phyloP scores from a whole-genome alignment of 805 yeast species.

The Saccharomycopsis sp. region DNA sequence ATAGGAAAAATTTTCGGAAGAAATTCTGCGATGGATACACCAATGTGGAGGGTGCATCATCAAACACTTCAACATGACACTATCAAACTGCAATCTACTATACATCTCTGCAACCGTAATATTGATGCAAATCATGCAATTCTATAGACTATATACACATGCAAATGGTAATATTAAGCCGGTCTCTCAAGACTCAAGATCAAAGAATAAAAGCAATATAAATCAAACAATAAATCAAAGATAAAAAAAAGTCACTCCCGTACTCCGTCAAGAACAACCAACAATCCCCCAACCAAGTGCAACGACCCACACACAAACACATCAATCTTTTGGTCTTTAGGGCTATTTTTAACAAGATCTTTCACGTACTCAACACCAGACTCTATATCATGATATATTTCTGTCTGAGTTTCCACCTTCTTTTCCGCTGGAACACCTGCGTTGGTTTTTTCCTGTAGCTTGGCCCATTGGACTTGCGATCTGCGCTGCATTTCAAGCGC shows the following conservation, averaged over 20 bases:
- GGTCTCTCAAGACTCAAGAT: no score
- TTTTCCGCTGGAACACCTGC: conserved; percentile 48
- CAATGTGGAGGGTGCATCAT: no score
- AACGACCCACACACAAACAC: conserved; percentile 92
- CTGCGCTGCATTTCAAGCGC: conserved; percentile 73
- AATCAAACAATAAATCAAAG: background rate
- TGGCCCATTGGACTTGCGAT: conserved; percentile 64
- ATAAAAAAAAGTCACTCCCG: conserved; percentile 5
- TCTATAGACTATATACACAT: no score
- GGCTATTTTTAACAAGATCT: conserved; percentile 28
- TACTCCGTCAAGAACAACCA: conserved; percentile 72
- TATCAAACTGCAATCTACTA: no score
- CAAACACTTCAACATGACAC: no score
- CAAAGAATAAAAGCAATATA: no score
- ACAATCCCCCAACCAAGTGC: conserved; percentile 89
- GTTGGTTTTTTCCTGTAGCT: conserved; percentile 38
- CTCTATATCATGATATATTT: conserved; percentile 71
- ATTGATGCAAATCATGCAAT: no score
- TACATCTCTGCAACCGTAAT: no score
- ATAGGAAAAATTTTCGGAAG: background rate
- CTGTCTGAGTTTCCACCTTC: conserved; percentile 30
- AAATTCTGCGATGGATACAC: background rate
- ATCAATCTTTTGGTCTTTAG: conserved; percentile 36
- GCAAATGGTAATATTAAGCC: no score
- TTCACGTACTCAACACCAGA: conserved; percentile 54